Base-by-base conservation (phyloP, 306 rosid genomes). In the Trifolium dubium region DNA sequence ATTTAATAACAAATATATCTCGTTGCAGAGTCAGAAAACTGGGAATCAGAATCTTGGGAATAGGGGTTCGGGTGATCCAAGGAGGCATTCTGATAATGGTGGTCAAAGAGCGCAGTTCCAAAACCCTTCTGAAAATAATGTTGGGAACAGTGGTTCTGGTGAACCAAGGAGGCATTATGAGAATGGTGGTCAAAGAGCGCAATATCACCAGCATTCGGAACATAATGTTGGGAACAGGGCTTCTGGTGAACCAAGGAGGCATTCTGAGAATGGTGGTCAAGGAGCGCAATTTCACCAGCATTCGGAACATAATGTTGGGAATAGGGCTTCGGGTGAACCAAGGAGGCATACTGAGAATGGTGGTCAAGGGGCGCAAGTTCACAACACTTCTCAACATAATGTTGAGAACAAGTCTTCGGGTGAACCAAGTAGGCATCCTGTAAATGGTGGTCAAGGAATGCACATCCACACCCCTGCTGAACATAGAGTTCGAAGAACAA, bases 401-500 rank as follows among this genome's bases (percentile, higher is more conserved):
- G 76, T 72, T 39, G 89, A 74, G 53, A 67, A 83, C 81, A 86
- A 49, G 77, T 84, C 51, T 77, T 39, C 85, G 23, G 79, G 72
- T 51, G 97, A 89, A 43, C 79, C 85, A 28, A 56, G 63, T 69
- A 81, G 84, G 73, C 82, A 80, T 64, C 72, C 75, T 62, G 98
- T 87, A 80, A 82, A 81, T 83, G 79, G 72, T 69, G 82, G 77
- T 84, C 95, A 85, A 73, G 89, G 84, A 77, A 46, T 64, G 71
- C 89, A 77, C 75, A 60, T 67, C 78, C 83, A 80, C 73, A 61
- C 88, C 60, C 69, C 71, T 85, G 78, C 87, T 79, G 96, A 86
- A 69, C 89, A 81, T 72, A 82, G 80, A 83, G 83, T 72, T 59
- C 94, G 85, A 54, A 87, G 89, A 86, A 76, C 84, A 60, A 87